phyloP scores from a whole-genome alignment of 768 basidiomycete genomes.

The Albatrellus ellisii region DNA sequence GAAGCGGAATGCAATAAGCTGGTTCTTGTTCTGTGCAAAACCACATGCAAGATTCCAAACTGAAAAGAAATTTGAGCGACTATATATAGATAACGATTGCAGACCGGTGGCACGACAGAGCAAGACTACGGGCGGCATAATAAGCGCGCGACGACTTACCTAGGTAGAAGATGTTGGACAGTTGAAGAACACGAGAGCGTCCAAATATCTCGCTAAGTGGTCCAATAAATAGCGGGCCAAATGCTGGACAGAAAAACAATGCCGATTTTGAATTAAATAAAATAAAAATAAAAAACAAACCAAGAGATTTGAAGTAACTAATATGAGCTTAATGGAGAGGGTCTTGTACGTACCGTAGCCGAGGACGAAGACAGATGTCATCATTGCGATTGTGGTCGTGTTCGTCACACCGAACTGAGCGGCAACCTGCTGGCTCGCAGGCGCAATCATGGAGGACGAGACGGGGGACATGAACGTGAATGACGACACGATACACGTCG shows the following conservation, averaged over 20 bases:
- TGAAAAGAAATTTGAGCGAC: no score
- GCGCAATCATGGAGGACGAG: slow-evolving; percentile 65
- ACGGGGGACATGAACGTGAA: slow-evolving; percentile 57
- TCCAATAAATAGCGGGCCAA: slow-evolving; percentile 34
- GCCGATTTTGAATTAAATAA: neutral
- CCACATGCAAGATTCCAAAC: slow-evolving; percentile 50
- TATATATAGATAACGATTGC: no score
- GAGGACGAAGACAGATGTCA: slow-evolving; percentile 43
- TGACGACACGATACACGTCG: slow-evolving; percentile 42
- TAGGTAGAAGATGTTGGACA: slow-evolving; percentile 53
- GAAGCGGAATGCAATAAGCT: slow-evolving; percentile 27
- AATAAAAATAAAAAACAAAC: neutral
- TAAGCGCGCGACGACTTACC: slow-evolving; percentile 26
- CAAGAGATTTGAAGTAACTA: neutral
- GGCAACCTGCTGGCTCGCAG: slow-evolving; percentile 40
- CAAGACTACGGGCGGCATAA: neutral
- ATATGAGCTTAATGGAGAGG: slow-evolving; percentile 3
- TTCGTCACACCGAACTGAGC: slow-evolving; percentile 40
- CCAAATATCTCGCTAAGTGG: slow-evolving; percentile 67
- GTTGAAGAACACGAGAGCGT: slow-evolving; percentile 45
- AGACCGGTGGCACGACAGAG: neutral
- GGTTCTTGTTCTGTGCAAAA: slow-evolving; percentile 40
- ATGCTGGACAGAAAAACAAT: slow-evolving; percentile 23
- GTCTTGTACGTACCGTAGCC: slow-evolving; percentile 37
- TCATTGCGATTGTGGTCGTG: slow-evolving; percentile 35